These are phyloP conservation scores for Dictyostelium firmibasis DNA, from an alignment of 78 protist genomes.

Conservation along the genomic window DNA sequence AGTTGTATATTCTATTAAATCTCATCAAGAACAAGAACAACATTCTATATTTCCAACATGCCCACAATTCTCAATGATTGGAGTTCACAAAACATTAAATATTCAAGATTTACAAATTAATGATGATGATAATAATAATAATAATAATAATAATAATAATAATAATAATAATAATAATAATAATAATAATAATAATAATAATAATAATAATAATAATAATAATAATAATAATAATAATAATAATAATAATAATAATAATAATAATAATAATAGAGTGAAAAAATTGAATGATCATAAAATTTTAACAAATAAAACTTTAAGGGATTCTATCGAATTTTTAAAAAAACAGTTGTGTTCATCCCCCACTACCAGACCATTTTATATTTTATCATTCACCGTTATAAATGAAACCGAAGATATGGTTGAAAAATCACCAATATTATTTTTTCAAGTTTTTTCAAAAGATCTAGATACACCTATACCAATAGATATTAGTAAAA, in stretches of 20 bases:
- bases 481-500: not conserved
- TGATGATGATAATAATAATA: not conserved
- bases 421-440: not conserved
- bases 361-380: not conserved
- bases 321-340: not conserved
- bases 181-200: too few relatives aligned
- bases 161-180: too few relatives aligned
- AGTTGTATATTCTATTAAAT: not conserved
- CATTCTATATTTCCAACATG: not conserved
- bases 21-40: not conserved
- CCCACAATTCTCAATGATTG: not conserved
- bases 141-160: too few relatives aligned
- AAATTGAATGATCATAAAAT: not conserved
- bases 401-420: slow-evolving; percentile 1
- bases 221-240: too few relatives aligned
- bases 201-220: too few relatives aligned
- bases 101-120: not conserved
- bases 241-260: too few relatives aligned
- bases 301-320: not conserved
- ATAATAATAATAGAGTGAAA: too few relatives aligned
- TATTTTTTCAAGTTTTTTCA: not conserved
- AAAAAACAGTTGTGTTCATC: not conserved
- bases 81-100: not conserved
- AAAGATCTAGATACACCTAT: not conserved
- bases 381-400: not conserved